Base-by-base conservation (phyloP, 192 early-diverging fungal genomes). In the Podila minutissima region DNA sequence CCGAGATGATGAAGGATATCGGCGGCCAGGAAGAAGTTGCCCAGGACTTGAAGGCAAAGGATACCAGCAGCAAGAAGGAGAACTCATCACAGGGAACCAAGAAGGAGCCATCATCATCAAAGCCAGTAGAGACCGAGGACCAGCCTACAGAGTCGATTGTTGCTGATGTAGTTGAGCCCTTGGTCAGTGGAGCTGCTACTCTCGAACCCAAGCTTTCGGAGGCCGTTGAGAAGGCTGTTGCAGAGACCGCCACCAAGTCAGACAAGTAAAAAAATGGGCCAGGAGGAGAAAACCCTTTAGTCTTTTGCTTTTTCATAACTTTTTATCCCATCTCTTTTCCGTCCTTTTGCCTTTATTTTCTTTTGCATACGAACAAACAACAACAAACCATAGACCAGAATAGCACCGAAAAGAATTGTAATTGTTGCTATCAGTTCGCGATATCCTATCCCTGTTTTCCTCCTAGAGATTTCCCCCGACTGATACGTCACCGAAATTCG, bases 1-100 rank as follows among this genome's bases (percentile, higher is more conserved):
- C 69, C 20, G 69, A 78, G 69, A 78, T 78, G 75, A 78, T 78
- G 75, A 72, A 79, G 66, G 76, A 79, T 49, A 68, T 79, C 62
- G 70, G 76, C 11, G 70, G 76, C 20, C 50, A 71, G 51, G 75
- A 78, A 59, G 75, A 78, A 32, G 70, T 71, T 33, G 19, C 41
- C 19, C 46, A 66, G 31, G 65, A 57, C 55, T 59, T 29, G 1
- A 13, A 59, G 37, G 26, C 13, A 24, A 20, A 24, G 31, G 24
- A 24, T 24, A 64, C 55, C 22, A 28, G 46, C 6, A 62, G 33
- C 49, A 26, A 24, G 19, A 57, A 32, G 33, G 59, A 50, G 13
- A 57, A 28, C 7, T n/a, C 67, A 62, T 64, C 68, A 69, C 74
- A 70, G 29, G 63, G 51, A 41, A 35, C 50, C 20, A 35, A 32